Evolutionary conservation across 768 basidiomycete genomes (phyloP), one percentile per base, ranked within the genome.

Genomic region (Clathrus columnatus): DNA sequence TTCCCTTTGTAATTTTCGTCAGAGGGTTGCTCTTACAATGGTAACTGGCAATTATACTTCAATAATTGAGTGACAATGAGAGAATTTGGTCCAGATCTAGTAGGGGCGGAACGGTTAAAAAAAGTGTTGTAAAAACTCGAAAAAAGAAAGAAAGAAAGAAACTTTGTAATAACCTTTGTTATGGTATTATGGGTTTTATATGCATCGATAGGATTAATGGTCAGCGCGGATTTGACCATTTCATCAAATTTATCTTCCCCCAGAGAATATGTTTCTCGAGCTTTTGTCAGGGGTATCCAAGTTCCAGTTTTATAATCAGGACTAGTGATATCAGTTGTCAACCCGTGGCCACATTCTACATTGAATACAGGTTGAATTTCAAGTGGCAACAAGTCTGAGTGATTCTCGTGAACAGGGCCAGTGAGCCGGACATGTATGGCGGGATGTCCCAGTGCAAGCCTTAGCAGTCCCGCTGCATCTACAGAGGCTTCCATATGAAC

Each of bases 401-500:
- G 59, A 47, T 75, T 82, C 18, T 63, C 51, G 14, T 4, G 14
- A 36, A 36, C 36, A 4, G 36, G 36, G 1, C 68, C 54, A 8
- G 71, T 73, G 14, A 86, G 54, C 24, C 79, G 72, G 50, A 89
- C 73, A 67, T 87, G 81, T n/a, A 89, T 70, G 7, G 75, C 73
- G 2, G 79, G 73, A 28, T 87, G 71, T 50, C 77, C 66, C 23
- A 83, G 65, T 1, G 83, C 85, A 10, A 82, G 69, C 17, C 72
- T 63, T 14, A 85, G 69, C 5, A 88, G 70, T 21, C 72, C 69
- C 18, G 69, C 62, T 0, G 73, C 74, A 51, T 84, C 78, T 21
- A 86, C 83, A 0, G 80, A 85, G 18, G 85, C 82, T 61, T 86
- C 85, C n/a, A 90, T 70, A 63, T 90, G 87, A 0, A 74, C 79